Conservation (phyloP, 768 basidiomycete genomes). For the Xerocomus spinulosus region DNA sequence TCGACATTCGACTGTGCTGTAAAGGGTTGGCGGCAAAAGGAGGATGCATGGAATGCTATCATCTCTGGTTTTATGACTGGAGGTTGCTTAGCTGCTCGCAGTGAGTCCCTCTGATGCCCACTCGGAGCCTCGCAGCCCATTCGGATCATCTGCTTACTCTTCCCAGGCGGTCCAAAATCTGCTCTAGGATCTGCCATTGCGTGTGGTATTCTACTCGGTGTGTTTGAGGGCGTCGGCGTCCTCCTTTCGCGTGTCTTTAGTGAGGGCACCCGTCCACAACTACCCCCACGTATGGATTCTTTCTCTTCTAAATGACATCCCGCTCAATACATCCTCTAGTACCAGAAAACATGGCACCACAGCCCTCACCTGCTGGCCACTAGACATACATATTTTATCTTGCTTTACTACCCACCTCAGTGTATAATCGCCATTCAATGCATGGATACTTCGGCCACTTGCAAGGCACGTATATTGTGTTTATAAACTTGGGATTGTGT, state of each 20-base stretch:
- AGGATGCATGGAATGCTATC: slow-evolving; percentile 99
- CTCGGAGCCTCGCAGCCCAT: neutral
- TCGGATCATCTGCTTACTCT: slow-evolving; percentile 6
- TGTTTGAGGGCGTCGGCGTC: slow-evolving; percentile 94
- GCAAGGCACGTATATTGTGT: slow-evolving; percentile 21
- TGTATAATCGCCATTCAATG: slow-evolving; percentile 36
- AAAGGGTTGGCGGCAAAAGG: slow-evolving; percentile 94
- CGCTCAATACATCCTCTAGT: slow-evolving; percentile 32
- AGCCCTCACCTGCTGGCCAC: slow-evolving; percentile 41
- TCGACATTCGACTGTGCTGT: slow-evolving; percentile 98
- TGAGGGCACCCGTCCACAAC: slow-evolving; percentile 73
- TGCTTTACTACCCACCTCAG: slow-evolving; percentile 32
- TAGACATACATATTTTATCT: slow-evolving; percentile 42
- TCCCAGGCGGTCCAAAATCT: slow-evolving; percentile 83
- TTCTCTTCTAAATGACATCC: neutral
- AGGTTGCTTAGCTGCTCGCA: slow-evolving; percentile 89
- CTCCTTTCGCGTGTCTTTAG: slow-evolving; percentile 85
- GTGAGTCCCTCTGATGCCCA: slow-evolving; percentile 46
- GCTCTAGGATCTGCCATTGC: slow-evolving; percentile 91
- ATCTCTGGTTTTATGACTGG: slow-evolving; percentile 98
- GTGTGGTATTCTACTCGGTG: slow-evolving; percentile 93
- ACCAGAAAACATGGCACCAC: slow-evolving; percentile 54
- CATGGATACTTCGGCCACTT: slow-evolving; percentile 25
- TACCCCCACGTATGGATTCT: slow-evolving; percentile 63
- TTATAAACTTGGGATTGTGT: neutral